Base-by-base conservation (phyloP, 306 rosid species). In the Vicia faba region DNA sequence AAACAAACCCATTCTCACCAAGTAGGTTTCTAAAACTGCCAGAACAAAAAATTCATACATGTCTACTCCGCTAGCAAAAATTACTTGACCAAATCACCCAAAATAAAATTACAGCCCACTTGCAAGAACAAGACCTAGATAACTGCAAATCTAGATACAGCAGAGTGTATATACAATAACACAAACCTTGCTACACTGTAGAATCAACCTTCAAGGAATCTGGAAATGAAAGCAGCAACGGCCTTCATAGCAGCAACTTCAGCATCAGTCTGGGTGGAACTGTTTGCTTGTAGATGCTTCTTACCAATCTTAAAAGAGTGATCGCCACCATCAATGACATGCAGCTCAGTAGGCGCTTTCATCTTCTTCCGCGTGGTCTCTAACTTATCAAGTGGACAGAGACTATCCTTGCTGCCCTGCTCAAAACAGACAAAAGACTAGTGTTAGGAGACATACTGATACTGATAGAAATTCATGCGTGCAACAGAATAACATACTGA, bases 231-330 rank as follows among this genome's bases (percentile, higher is more conserved):
- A 33, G 82, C 81, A 2, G 86, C 85, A 68, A 87, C 61, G 43
- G 88, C 85, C 83, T 75, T 69, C 62, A 81, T 59, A 29, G 96
- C 91, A 66, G 48, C 84, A 68, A 59, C 83, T 84, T 92, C 96
- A 16, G 86, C 91, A 77, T 81, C 82, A 5, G 83, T 79, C 78
- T 89, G 91, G 46, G 87, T 74, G 53, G 78, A 82, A 55, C 75
- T 84, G 51, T 51, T 81, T 78, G 82, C 77, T 69, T 89, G 88
- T 58, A 89, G 88, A 80, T 87, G 88, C 83, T 86, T 89, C 88
- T 89, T 92, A n/a, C 75, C 86, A 60, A 92, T 80, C 87, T 87
- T 91, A 81, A 92, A 89, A 36, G 96, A 92, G 79, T 92, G 96
- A 41, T 89, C 98, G 48, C 96, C 98, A 29, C 98, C 96, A 78